Evolutionary conservation across 2,329 filamentous ascomycete genomes (phyloP), one percentile per base, ranked within the genome.

Genomic region (Fusarium kyushuense): DNA sequence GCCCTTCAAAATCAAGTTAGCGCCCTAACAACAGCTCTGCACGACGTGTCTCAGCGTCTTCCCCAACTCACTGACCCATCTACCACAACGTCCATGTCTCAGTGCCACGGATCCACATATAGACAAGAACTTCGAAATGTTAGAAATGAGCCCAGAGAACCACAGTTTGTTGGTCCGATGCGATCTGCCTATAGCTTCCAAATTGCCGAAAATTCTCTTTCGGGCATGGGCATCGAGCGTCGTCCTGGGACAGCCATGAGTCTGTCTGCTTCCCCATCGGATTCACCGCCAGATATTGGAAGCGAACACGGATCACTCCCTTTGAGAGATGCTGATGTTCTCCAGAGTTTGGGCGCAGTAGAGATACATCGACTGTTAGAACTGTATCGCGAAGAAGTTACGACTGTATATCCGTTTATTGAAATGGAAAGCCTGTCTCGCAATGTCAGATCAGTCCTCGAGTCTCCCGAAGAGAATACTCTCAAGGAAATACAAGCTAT

Each of bases 171-270:
- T 0, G 58, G 58, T 0, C 58, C 58, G 0, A 61, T 46, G 6
- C 35, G 58, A 25, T 61, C 58, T 7, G 58, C 58, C 2, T 61
- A 51, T 6, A 59, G 58, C 9, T 61, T 61, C 14, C 58, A 61
- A n/a, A 61, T 61, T 9, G 58, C 58, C 0, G 58, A 61, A 1
- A 59, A 61, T 16, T 61, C 58, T 1, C 45, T 61, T 8, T 43
- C 38, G 0, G 58, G 58, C 0, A 59, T 59, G 57, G 57, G 57
- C 0, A 58, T 59, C 2, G 57, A 42, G 11, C 40, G 8, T 10
- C 52, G 21, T 1, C 32, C 33, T 13, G 33, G 21, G 2, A 19
- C n/a, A 19, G 58, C 57, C 3, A 12, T 7, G 0, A 32, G 43
- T 2, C 42, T 42, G 6, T 55, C 30, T 6, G 40, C 21, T 29